Percentiles rank a stretch among this genome's conserved stretches.
Conservation (phyloP, 495 filamentous ascomycete species). For the Penicillium waksmanii region DNA sequence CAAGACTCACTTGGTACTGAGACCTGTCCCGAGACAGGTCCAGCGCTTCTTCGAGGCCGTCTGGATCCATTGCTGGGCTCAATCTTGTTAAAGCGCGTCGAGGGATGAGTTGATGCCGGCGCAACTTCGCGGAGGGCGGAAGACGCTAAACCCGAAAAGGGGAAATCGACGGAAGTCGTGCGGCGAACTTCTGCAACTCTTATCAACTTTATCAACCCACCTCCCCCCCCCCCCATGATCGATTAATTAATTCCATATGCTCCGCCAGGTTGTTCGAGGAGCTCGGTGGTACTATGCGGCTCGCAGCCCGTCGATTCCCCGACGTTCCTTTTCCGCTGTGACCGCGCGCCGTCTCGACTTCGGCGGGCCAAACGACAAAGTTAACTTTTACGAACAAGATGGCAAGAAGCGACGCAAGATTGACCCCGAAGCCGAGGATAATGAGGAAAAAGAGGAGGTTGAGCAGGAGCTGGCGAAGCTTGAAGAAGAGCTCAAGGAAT, state of each 20-base stretch:
- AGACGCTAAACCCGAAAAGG: constrained; percentile 43
- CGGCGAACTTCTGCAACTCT: constrained; percentile 7
- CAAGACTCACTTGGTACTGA: constrained; percentile 52
- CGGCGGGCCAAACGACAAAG: constrained; percentile 48
- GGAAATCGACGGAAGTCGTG: constrained; percentile 33
- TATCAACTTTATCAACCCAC: constrained; percentile 3
- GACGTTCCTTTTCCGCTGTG: constrained; percentile 40
- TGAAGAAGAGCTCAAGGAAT: constrained; percentile 56
- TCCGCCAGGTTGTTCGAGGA: constrained; percentile 51
- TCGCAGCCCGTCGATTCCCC: constrained; percentile 35
- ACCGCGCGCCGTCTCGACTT: constrained; percentile 39
- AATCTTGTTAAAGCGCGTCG: constrained; percentile 24
- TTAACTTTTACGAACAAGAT: constrained; percentile 50
- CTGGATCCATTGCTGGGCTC: constrained; percentile 32
- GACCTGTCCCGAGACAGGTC: constrained; percentile 36
- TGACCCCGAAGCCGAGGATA: constrained; percentile 57
- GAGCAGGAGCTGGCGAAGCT: constrained; percentile 52
- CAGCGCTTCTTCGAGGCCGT: constrained; percentile 32
- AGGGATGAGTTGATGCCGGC: constrained; percentile 25
- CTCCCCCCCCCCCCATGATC: constrained; percentile 8
- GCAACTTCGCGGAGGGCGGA: constrained; percentile 13
- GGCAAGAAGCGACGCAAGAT: constrained; percentile 42
- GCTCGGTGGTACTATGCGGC: constrained; percentile 50
- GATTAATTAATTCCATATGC: constrained; percentile 49
- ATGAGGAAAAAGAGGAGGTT: constrained; percentile 45